Evolutionary conservation across 768 basidiomycete species (phyloP).

Genomic region (Myochromella boudieri): DNA sequence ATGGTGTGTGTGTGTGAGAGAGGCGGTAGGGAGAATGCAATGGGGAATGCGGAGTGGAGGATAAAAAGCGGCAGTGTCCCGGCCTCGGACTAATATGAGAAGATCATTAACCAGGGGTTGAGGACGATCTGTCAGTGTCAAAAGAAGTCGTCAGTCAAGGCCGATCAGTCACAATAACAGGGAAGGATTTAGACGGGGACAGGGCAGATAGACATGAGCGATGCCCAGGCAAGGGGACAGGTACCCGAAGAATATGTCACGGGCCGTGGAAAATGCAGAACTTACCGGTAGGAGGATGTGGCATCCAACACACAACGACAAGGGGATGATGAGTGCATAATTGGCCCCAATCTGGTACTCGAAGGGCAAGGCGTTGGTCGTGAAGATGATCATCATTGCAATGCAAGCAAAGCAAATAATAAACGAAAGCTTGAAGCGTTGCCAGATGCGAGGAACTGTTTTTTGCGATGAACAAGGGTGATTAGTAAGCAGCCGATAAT

Average conservation of each 20-base stretch:
- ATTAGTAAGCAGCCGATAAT: too few relatives aligned
- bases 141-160: slow-evolving; percentile 2
- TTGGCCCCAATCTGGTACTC: slow-evolving; percentile 69
- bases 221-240: not conserved
- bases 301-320: slow-evolving; percentile 64
- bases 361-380: slow-evolving; percentile 51
- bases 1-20: too few relatives aligned
- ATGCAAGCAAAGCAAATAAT: slow-evolving; percentile 59
- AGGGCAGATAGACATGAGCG: not conserved
- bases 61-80: not conserved
- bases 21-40: too few relatives aligned
- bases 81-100: slow-evolving; percentile 46
- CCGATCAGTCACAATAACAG: not conserved
- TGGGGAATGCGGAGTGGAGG: not conserved
- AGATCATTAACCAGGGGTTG: slow-evolving; percentile 87
- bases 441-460: slow-evolving; percentile 73
- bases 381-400: slow-evolving; percentile 62
- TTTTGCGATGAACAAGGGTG: too few relatives aligned
- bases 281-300: slow-evolving; percentile 74
- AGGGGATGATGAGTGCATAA: slow-evolving; percentile 75
- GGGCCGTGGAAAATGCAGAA: slow-evolving; percentile 5
- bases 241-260: not conserved
- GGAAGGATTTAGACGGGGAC: too few relatives aligned
- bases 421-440: slow-evolving; percentile 77
- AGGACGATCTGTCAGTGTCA: slow-evolving; percentile 55